A percentile compares a stretch with the other conserved stretches of the same genome.
Evolutionary conservation across 306 rosid genomes (phyloP).

Genomic region (Cicer cuneatum): DNA sequence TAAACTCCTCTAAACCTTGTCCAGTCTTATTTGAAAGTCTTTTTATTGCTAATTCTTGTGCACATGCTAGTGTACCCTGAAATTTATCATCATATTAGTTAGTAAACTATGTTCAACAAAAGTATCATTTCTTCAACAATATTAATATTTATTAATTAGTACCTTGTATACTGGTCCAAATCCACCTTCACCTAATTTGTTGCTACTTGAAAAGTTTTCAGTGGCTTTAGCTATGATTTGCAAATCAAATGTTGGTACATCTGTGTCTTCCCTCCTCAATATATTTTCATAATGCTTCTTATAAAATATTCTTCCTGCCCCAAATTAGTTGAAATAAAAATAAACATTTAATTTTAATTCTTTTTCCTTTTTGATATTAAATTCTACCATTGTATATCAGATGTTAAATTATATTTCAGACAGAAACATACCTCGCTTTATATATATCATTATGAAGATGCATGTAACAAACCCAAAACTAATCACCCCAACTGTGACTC

Average conservation of each 20-base stretch:
- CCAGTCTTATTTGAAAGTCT: neutral
- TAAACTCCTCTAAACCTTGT: neutral
- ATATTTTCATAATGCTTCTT: conserved; percentile 17
- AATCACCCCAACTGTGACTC: conserved; percentile 10
- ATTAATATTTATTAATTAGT: neutral
- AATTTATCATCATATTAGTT: neutral
- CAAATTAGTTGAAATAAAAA: neutral
- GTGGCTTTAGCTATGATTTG: no score
- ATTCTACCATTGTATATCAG: neutral
- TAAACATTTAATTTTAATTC: neutral
- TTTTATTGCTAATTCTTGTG: neutral
- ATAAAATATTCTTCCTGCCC: neutral
- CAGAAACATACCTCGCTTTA: conserved; percentile 9
- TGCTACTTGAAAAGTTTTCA: neutral
- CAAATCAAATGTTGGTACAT: no score
- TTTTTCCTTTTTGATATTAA: no score
- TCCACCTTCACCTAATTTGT: conserved; percentile 38
- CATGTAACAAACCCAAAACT: conserved; percentile 12
- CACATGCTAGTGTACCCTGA: neutral
- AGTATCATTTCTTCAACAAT: neutral
- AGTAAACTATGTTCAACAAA: neutral
- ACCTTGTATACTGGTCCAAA: conserved; percentile 58
- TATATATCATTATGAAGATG: neutral
- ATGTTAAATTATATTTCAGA: neutral
- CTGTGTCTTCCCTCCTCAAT: conserved; percentile 38